Evolutionary conservation across 176 grass and related monocot genomes (phyloP), one percentile per base, ranked within the genome.

Genomic region (Tillandsia fasciculata): DNA sequence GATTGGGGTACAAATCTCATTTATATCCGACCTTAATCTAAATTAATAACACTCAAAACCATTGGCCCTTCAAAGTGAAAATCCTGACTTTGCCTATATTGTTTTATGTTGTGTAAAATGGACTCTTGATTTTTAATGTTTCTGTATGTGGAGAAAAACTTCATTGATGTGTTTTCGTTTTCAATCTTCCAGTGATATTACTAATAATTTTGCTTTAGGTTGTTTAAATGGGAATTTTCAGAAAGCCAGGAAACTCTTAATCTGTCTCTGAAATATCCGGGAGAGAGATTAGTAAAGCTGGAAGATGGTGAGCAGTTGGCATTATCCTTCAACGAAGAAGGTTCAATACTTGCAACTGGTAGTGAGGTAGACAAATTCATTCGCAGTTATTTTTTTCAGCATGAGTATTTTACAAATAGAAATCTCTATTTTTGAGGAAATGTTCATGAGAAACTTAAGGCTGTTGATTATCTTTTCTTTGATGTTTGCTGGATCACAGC

Each of bases 321-420:
- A 1, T 75, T 90, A 26, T 85, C 75, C 69, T 99, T 99, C 72
- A 84, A 88, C 80, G 63, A 67, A 77, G 90, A 86, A 68, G 94
- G 94, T 65, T 93, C 90, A 26, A 29, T 88, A 53, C 90, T 99
- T 82, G 87, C 89, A 20, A 84, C 75, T 74, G 94, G 94, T 69
- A 81, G 84, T 63, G 89, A 93, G 82, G 94, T 90, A 78, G 80
- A 69, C 80, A 29, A 49, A 65, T 28, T 74, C 10, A 8, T 49
- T 68, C 84, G n/a, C 7, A 20, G 13, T 18, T 9, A 2, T 61
- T 61, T 22, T 20, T 20, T 61, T 61, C 22, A 23, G 17, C 56
- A 18, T 20, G 2, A 61, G 56, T 23, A 9, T 61, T 20, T 61
- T 7, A 61, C 17, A 61, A 61, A 61, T 61, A 8, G 10, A 9